A percentile compares a stretch with the other conserved stretches of the same genome.
Conservation (phyloP, 1,284 basidiomycete species). For the Tilletiaria anomala region DNA sequence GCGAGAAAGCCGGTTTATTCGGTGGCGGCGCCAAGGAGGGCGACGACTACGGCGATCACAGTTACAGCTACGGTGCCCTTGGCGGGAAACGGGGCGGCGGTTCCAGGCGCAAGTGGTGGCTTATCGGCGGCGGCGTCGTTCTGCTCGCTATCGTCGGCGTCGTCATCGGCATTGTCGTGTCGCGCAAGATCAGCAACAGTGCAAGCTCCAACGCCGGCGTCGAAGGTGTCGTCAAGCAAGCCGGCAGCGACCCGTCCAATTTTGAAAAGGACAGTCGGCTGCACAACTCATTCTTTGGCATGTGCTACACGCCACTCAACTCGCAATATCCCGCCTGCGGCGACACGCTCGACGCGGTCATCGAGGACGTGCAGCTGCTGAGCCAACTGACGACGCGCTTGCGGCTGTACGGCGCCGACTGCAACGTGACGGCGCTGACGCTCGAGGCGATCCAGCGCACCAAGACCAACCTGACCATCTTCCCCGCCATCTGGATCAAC, state of each 20-base stretch:
- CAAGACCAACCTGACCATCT: constrained; percentile 73
- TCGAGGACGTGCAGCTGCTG: constrained; percentile 43
- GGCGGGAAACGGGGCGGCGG: constrained; percentile 1
- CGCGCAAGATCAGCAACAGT: constrained; percentile 4
- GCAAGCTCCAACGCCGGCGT: constrained; percentile 1
- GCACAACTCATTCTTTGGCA: constrained; percentile 49
- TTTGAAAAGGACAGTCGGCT: constrained; percentile 53
- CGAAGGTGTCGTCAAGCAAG: constrained; percentile 11
- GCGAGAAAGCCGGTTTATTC: background rate
- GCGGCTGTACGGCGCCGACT: constrained; percentile 43
- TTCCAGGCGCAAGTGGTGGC: constrained; percentile 10
- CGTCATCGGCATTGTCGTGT: constrained; percentile 12
- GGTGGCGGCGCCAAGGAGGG: background rate
- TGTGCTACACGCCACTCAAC: constrained; percentile 27
- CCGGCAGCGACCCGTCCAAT: constrained; percentile 51
- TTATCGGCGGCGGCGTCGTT: constrained; percentile 6
- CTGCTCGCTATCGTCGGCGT: constrained; percentile 8
- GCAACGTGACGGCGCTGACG: constrained; percentile 46
- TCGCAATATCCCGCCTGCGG: constrained; percentile 40
- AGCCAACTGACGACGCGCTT: constrained; percentile 38
- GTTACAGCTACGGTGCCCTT: background rate
- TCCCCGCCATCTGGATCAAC: constrained; percentile 61
- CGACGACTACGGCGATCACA: constrained; percentile 5
- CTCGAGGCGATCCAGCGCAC: constrained; percentile 72
- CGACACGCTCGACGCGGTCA: constrained; percentile 41